Base-by-base conservation (phyloP, 495 filamentous ascomycete genomes). In the Cenococcum geophilum region DNA sequence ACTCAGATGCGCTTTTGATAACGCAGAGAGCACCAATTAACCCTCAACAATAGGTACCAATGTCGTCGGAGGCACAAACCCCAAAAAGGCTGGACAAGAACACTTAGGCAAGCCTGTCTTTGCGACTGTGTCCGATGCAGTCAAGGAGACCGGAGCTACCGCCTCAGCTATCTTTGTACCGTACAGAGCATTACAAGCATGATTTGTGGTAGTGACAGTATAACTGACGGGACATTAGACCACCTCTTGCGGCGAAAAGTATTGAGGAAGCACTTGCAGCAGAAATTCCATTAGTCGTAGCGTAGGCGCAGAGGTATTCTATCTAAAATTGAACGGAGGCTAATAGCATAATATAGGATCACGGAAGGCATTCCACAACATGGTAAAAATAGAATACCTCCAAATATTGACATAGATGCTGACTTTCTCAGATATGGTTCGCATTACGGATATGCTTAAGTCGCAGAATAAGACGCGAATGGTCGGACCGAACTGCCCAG, bases 281-380 rank as follows among this genome's bases (percentile, higher is more conserved):
- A 70, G 93, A 97, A 76, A 84, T 99, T 58, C 85, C 87, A 66
- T 83, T 99, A 54, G 86, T 92, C 69, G 93, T 99, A 68, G 96
- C 91, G 84, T 86, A 77, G 51, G 79, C 61, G 27, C 59, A 42
- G 22, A 56, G 11, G 55, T 37, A 22, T 22, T 16, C 32, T 43
- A 47, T 5, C 22, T 35, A 3, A 23, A 35, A 23, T n/a, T 57
- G 20, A n/a, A 40, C 54, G 11, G 49, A 56, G 42, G 58, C 74
- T 59, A 60, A 57, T 62, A 63, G 62, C 51, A 27, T 12, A 40
- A 61, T 57, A 12, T 58, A 86, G 85, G 76, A 99, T 99, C 72
- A 99, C 93, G 47, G 93, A 99, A 80, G 93, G 93, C 66, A 97
- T 97, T 66, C 92, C 92, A 63, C 92, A 97, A 76, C 92, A 97